Evolutionary conservation across 2,329 filamentous ascomycete species (phyloP), one percentile per base, ranked within the genome.

Genomic region (Fusarium buharicum): DNA sequence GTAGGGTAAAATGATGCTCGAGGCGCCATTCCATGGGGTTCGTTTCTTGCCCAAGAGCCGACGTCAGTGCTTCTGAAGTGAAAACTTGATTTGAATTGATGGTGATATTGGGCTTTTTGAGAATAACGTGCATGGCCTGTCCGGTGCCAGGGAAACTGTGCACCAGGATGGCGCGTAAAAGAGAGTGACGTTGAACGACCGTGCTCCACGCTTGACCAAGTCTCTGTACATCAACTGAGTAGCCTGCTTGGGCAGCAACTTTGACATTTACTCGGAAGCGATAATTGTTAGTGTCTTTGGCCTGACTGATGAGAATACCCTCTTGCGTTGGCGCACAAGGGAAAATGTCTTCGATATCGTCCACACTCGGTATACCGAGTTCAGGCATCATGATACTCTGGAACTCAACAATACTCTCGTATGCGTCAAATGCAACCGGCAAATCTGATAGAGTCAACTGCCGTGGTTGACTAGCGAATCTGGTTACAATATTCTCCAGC

Each of bases 331-430:
- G 47, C 4, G 37, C 18, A 9, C 36, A 33, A 2, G 47, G 47
- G 14, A 40, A 41, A 6, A 50, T 50, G 6, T 41, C 36, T 27
- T 40, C 37, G 9, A 50, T 34, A 1, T 50, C 37, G n/a, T 41
- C 28, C 4, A 50, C 11, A 11, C 18, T 9, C 17, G 3, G 3
- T 14, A 50, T 41, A 1, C 8, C 18, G 4, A 50, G 47, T 6
- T 39, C 37, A 3, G 46, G 46, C 34, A 49, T 40, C 3, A 40
- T 11, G 2, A 13, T 9, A 1, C 16, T 10, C 13, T 50, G 47
- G 37, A 41, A 41, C n/a, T 40, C 37, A 1, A 3, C 2, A 8
- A 41, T 41, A 9, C 27, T 34, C 1, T 34, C 18, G 18, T 50
- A 40, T 12, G 37, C 34, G 28, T 34, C 28, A 17, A 41, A 41